Evolutionary conservation across 2,329 filamentous ascomycete species (phyloP), one percentile per base, ranked within the genome.

Genomic region (Aspergillus luchuensis): DNA sequence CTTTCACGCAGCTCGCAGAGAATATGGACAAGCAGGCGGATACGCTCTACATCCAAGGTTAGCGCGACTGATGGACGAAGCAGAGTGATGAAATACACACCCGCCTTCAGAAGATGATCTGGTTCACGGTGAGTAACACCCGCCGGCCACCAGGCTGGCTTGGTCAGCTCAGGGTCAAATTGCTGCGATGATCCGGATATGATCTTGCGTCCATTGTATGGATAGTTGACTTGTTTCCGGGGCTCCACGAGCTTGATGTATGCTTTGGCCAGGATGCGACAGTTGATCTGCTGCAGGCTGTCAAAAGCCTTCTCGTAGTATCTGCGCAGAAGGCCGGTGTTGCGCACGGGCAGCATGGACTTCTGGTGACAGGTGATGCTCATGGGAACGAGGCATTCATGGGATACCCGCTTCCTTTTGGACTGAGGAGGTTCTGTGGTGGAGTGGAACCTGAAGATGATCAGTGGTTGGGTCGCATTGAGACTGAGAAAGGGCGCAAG

Each of bases 171-270:
- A 0, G 73, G 73, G 43, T 74, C 69, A 13, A 73, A 67, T 38
- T 71, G 66, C 53, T 73, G 70, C 7, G 72, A 67, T 2, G 67
- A 63, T 6, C 73, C 73, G 1, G 67, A 66, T 30, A 74, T 69
- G 15, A 70, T 64, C 47, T 70, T 74, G 13, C 70, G 69, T 39
- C 73, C 73, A 56, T 75, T 75, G 57, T 75, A 75, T 8, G 73
- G 73, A 41, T 72, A 74, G 47, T 74, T 74, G 28, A 73, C 73
- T 59, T 75, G 73, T 41, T 75, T 75, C 36, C 73, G 71, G 13
- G 73, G 73, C 59, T 75, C 73, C 4, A 75, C 69, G n/a, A 74
- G 58, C 58, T 74, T 75, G 62, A 75, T 67, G 57, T 72, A 75
- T 48, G 73, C 73, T 50, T 75, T 75, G 13, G 73, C 73, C 5